These are phyloP conservation scores for Russula virescens DNA, from an alignment of 768 basidiomycete species.

Conservation along the genomic window DNA sequence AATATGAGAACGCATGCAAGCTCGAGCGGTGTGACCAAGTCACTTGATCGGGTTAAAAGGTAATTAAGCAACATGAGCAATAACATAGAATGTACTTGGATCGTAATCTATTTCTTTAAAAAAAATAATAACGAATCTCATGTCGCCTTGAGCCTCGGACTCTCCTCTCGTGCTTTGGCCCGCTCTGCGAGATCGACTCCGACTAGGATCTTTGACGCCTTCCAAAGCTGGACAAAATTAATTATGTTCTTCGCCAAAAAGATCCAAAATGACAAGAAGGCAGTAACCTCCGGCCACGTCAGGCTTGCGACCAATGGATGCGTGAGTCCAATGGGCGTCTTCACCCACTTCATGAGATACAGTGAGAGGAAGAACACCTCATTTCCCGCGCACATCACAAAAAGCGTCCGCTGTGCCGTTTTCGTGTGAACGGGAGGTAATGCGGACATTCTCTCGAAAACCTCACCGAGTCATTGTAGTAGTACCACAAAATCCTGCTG, in stretches of 20 bases:
- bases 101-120: constrained; percentile 7
- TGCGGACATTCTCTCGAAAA: background rate
- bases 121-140: constrained; percentile 13
- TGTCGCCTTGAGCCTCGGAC: constrained; percentile 21
- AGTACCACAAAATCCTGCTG: constrained; percentile 83
- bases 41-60: no score
- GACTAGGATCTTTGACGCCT: constrained; percentile 91
- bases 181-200: constrained; percentile 90
- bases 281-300: constrained; percentile 77
- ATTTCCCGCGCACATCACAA: constrained; percentile 91
- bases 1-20: constrained; percentile 36
- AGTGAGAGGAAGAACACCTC: constrained; percentile 93
- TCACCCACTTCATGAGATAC: constrained; percentile 86
- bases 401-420: constrained; percentile 64
- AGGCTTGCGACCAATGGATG: constrained; percentile 34
- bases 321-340: constrained; percentile 49
- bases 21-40: background rate
- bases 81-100: constrained; percentile 12
- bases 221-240: constrained; percentile 96
- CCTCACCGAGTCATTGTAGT: constrained; percentile 89
- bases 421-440: background rate
- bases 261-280: constrained; percentile 54
- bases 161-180: constrained; percentile 51
- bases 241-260: constrained; percentile 85
- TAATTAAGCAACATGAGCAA: background rate